phyloP scores from a whole-genome alignment of 805 yeast species.

The Lachancea lanzarotensis region DNA sequence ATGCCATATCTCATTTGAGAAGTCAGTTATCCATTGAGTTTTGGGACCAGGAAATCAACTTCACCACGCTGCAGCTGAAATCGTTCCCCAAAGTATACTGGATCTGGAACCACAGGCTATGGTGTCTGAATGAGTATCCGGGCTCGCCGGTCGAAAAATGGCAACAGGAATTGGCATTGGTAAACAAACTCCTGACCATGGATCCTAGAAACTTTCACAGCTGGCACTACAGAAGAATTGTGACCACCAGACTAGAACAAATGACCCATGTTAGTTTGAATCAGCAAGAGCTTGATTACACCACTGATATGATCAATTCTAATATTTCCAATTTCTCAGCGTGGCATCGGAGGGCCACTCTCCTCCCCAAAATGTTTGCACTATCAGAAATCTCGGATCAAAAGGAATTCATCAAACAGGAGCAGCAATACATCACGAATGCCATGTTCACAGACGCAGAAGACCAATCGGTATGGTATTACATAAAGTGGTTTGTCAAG shows the following conservation, averaged over 20 bases:
- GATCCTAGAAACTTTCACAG: constrained; percentile 92
- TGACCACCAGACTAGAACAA: constrained; percentile 38
- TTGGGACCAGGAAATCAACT: constrained; percentile 51
- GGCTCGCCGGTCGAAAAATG: constrained; percentile 44
- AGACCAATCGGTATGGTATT: constrained; percentile 91
- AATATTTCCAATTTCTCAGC: constrained; percentile 93
- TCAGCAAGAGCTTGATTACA: constrained; percentile 62
- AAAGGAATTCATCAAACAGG: constrained; percentile 41
- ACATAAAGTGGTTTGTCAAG: constrained; percentile 69
- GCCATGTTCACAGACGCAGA: constrained; percentile 92
- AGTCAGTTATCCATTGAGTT: constrained; percentile 24
- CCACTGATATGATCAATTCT: constrained; percentile 68
- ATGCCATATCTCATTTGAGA: constrained; percentile 39
- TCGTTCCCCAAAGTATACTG: constrained; percentile 86
- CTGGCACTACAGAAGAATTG: constrained; percentile 85
- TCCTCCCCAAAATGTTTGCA: constrained; percentile 49
- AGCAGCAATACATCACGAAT: constrained; percentile 62
- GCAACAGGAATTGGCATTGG: constrained; percentile 64
- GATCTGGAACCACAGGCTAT: constrained; percentile 91
- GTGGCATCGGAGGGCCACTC: constrained; percentile 81
- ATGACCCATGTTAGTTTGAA: constrained; percentile 28
- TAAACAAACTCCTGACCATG: constrained; percentile 55
- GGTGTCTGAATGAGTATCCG: constrained; percentile 60
- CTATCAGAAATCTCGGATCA: constrained; percentile 19
- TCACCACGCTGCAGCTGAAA: constrained; percentile 52